Percentiles rank a stretch among this genome's conserved stretches.
Evolutionary conservation across 192 early-diverging fungal genomes (phyloP).

Genomic region (Rhizoclosmatium globosum): DNA sequence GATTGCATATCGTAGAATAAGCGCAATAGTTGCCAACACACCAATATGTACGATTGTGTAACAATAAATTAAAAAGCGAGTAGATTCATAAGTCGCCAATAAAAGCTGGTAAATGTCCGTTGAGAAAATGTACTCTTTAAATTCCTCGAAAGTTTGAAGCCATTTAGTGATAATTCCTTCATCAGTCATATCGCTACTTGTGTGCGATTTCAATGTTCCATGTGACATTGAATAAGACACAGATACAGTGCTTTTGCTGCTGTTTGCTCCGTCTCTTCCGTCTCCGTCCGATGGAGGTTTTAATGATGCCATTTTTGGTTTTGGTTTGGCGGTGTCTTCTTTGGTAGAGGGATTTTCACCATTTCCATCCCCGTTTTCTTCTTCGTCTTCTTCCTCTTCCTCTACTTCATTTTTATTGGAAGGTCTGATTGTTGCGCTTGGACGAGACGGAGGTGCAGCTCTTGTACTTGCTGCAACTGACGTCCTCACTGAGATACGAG

Average conservation of each 20-base stretch:
- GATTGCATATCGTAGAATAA: slow-evolving; percentile 24
- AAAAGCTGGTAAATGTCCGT: neutral
- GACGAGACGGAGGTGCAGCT: too few relatives aligned
- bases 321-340: neutral
- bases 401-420: neutral
- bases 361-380: neutral
- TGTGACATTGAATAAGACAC: neutral
- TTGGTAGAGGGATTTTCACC: neutral
- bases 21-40: slow-evolving; percentile 16
- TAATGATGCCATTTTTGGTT: neutral
- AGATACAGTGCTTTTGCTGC: too few relatives aligned
- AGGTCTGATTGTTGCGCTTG: neutral
- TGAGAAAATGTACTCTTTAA: neutral
- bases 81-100: slow-evolving; percentile 27
- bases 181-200: slow-evolving; percentile 28
- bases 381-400: slow-evolving; percentile 3
- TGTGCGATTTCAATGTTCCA: neutral
- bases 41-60: slow-evolving; percentile 23
- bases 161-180: slow-evolving; percentile 29
- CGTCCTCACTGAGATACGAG: neutral
- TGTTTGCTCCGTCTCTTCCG: too few relatives aligned
- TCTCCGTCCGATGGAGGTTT: too few relatives aligned
- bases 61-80: slow-evolving; percentile 19
- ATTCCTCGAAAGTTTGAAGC: neutral
- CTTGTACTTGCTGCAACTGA: neutral